Evolutionary conservation across 495 filamentous ascomycete species (phyloP), one percentile per base, ranked within the genome.

Genomic region (Clavariopsis aquatica): DNA sequence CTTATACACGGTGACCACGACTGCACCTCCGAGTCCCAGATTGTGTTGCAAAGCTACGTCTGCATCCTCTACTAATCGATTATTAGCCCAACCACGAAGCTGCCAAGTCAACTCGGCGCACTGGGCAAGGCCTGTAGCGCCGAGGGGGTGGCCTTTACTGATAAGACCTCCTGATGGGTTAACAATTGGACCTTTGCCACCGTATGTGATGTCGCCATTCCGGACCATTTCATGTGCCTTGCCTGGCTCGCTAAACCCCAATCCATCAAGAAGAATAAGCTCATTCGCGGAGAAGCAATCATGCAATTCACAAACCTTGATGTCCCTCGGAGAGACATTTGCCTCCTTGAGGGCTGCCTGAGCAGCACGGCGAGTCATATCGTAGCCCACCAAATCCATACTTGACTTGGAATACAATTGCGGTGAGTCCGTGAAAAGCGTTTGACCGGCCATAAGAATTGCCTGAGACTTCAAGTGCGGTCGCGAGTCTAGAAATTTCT

Each of bases 221-320:
- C 92, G 83, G 15, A 96, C 92, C 83, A 98, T 86, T 74, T 96
- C 90, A 71, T 96, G 92, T 0, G 93, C 93, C 74, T 92, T 92
- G 0, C 93, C 93, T 0, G 81, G 84, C 64, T 85, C 84, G 45
- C 80, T 85, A 1, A 98, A 81, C 12, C 91, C 92, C 4, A 98
- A 80, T 0, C 87, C 91, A 73, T 96, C 93, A 41, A 98, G 83
- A 0, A 85, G 83, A 47, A 92, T 83, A 83, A 98, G 86, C 79
- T 96, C 93, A 71, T 98, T 98, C 22, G 93, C 86, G 8, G 88
- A 92, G 81, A 98, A 98, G 78, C 93, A 98, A 74, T 98, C 93
- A 74, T 98, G 93, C 52, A 98, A 76, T 75, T 98, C 93, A 75
- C 89, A 91, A 2, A 96, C 90, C 66, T 86, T 85, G 66, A 95